Base-by-base conservation (phyloP, 2,329 filamentous ascomycete genomes). In the Botrytis pseudocinerea region DNA sequence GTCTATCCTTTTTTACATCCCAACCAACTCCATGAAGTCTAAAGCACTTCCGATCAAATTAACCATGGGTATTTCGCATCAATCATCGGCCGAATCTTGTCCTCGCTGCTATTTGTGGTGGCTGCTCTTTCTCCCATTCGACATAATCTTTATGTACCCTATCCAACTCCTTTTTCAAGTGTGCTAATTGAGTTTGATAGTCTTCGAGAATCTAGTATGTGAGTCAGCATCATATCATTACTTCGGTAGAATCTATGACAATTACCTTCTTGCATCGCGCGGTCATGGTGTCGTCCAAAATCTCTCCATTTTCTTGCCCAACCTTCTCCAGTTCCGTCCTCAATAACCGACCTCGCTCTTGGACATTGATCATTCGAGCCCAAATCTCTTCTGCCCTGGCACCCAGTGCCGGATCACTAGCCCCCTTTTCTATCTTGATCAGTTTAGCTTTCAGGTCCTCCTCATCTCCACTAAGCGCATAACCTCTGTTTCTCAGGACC, bases 361-460 rank as follows among this genome's bases (percentile, higher is more conserved):
- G 86, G 65, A 96, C 84, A 54, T 91, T 88, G 66, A 94, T 91
- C 83, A 96, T 88, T 63, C 93, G 86, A 76, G 93, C 94, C 93
- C 93, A 96, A 62, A 96, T 89, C 84, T 96, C 93, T 82, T 96
- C 93, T 80, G 93, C 91, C 76, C 92, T 85, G 4, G 92, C 93
- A 54, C 88, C 88, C 72, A 95, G 86, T 12, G 90, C 90, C 12
- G 93, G 93, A 79, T 96, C 93, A 76, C 90, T 89, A 42, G 94
- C 88, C 69, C 86, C 85, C 79, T 89, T 88, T 80, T 95, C 92
- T 73, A 96, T 84, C 38, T 84, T 85, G 78, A 90, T 84, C 73
- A 97, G 85, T 80, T 93, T 92, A 77, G 89, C 89, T 81, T 91
- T 90, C 63, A 97, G 82, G 76, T 92, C 91, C 78, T 97, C 93